Evolutionary conservation across 345 rosid genomes (phyloP).

Genomic region (Moringa oleifera): DNA sequence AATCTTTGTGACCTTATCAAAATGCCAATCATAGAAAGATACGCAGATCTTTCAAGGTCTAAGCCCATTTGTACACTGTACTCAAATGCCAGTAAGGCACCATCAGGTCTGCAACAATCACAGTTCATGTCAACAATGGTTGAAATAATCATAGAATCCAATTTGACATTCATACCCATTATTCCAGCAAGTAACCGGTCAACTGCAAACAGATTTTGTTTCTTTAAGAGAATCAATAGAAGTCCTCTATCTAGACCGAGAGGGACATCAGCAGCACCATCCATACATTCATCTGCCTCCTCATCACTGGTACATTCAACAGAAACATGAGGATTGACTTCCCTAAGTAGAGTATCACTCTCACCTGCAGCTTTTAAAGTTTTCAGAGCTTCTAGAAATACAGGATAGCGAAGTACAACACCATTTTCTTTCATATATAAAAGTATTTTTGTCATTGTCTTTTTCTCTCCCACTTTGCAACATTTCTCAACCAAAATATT

Average conservation of each 20-base stretch:
- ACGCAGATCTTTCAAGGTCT: conserved; percentile 44
- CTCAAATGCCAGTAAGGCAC: conserved; percentile 60
- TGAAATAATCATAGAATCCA: conserved; percentile 48
- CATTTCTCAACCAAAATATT: conserved; percentile 71
- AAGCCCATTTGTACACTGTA: conserved; percentile 48
- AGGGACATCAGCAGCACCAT: conserved; percentile 21
- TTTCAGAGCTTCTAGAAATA: conserved; percentile 51
- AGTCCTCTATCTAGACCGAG: conserved; percentile 36
- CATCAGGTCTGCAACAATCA: conserved; percentile 32
- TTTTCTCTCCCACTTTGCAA: conserved; percentile 48
- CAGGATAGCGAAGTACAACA: conserved; percentile 59
- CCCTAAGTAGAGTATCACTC: conserved; percentile 50
- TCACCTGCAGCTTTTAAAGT: conserved; percentile 41
- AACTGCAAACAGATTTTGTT: conserved; percentile 53
- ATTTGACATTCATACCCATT: conserved; percentile 27
- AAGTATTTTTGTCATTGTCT: conserved; percentile 45
- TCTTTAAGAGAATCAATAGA: conserved; percentile 49
- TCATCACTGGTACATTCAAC: conserved; percentile 20
- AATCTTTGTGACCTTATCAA: conserved; percentile 41
- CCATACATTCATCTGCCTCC: conserved; percentile 13
- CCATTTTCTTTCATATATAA: conserved; percentile 50
- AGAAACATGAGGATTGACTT: conserved; percentile 66
- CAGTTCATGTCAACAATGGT: conserved; percentile 43
- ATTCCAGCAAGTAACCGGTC: conserved; percentile 45
- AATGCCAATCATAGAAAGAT: conserved; percentile 53